These are phyloP conservation scores for Lentinus tigrinus DNA, from an alignment of 768 basidiomycete species.

Conservation along the genomic window DNA sequence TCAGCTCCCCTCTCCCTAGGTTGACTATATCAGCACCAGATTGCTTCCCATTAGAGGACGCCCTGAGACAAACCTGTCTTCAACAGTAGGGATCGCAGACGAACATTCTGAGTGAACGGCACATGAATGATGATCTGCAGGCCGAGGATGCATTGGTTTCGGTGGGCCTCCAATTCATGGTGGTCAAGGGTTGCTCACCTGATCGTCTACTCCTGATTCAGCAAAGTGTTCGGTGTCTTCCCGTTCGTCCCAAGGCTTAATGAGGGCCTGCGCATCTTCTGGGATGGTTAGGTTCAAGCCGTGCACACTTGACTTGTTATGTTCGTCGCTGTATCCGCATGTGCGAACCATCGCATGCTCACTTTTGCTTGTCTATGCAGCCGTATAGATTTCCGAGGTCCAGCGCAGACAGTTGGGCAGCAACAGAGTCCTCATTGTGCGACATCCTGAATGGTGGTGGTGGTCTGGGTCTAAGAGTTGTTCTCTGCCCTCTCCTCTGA, in stretches of 20 bases:
- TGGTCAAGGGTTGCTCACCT: conserved; percentile 46
- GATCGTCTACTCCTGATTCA: conserved; percentile 84
- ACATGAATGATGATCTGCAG: conserved; percentile 75
- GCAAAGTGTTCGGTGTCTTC: conserved; percentile 65
- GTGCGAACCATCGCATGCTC: conserved; percentile 19
- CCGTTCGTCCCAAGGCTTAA: conserved; percentile 81
- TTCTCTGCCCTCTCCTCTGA: background rate
- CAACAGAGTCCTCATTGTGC: conserved; percentile 18
- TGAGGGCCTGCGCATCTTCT: conserved; percentile 71
- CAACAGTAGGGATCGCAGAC: conserved; percentile 69
- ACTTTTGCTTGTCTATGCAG: conserved; percentile 32
- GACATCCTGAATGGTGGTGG: conserved; percentile 4
- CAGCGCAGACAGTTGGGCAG: conserved; percentile 22
- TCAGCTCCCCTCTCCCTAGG: conserved; percentile 71
- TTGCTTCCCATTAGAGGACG: conserved; percentile 1
- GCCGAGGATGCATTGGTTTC: conserved; percentile 1
- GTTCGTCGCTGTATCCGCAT: background rate
- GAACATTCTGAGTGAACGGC: conserved; percentile 77
- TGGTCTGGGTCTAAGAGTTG: background rate
- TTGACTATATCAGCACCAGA: conserved; percentile 2
- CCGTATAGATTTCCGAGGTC: conserved; percentile 29
- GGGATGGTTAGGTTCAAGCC: conserved; percentile 81
- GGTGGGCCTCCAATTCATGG: background rate
- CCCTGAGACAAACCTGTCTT: conserved; percentile 61
- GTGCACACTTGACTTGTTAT: conserved; percentile 54